Evolutionary conservation across 176 grass and related monocot species (phyloP).

Genomic region (Hordeum vulgare): DNA sequence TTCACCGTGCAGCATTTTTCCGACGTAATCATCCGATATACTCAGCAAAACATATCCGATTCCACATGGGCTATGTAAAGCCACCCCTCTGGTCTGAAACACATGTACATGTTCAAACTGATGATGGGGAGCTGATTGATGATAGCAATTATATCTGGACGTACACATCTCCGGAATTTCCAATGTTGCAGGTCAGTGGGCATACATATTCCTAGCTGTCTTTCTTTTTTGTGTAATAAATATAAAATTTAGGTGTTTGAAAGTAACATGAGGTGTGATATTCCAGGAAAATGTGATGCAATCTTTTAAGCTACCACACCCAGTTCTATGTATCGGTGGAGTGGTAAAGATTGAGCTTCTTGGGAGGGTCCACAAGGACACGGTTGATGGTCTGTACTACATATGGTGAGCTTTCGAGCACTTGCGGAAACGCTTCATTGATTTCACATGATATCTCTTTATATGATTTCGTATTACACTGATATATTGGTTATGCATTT

Average conservation of each 20-base stretch:
- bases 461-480: background rate
- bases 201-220: background rate
- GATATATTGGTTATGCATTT: background rate
- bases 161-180: constrained; percentile 64
- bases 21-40: constrained; percentile 49
- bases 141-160: constrained; percentile 49
- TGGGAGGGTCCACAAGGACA: constrained; percentile 59
- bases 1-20: constrained; percentile 48
- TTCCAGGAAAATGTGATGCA: constrained; percentile 62
- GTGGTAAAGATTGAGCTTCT: constrained; percentile 64
- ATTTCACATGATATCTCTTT: background rate
- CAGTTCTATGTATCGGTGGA: constrained; percentile 68
- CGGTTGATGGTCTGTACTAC: constrained; percentile 52
- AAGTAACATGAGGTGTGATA: constrained; percentile 5
- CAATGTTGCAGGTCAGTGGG: constrained; percentile 56
- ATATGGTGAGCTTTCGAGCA: constrained; percentile 47
- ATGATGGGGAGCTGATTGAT: constrained; percentile 14
- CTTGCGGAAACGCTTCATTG: background rate
- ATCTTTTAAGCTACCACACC: constrained; percentile 56
- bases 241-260: background rate
- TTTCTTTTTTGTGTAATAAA: background rate
- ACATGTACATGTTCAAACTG: constrained; percentile 21
- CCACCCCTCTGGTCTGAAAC: background rate
- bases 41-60: constrained; percentile 41
- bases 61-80: constrained; percentile 54